phyloP scores from a whole-genome alignment of 495 filamentous ascomycete genomes.

The Podospora australis region DNA sequence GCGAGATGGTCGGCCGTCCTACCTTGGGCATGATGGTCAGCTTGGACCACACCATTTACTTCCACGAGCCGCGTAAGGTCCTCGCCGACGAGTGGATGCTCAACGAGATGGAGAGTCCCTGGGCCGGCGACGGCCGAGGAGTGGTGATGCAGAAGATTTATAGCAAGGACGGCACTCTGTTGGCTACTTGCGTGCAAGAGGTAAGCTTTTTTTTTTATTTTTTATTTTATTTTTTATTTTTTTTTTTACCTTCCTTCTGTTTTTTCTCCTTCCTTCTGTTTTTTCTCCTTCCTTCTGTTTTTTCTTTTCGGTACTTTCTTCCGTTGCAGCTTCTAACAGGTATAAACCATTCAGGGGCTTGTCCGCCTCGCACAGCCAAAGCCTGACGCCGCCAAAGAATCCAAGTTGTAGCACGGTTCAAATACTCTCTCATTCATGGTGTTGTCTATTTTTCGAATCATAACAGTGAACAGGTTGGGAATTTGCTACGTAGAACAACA shows the following conservation, averaged over 20 bases:
- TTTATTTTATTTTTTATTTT: neutral
- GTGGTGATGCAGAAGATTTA: slow-evolving; percentile 85
- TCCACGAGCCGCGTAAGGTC: slow-evolving; percentile 76
- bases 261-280: no score
- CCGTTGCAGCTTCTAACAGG: no score
- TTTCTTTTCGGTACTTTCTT: no score
- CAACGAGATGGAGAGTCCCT: slow-evolving; percentile 86
- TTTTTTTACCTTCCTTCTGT: neutral
- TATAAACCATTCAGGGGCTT: no score
- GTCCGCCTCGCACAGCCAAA: slow-evolving; percentile 18
- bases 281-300: no score
- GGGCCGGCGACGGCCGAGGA: slow-evolving; percentile 83
- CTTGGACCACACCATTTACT: slow-evolving; percentile 90
- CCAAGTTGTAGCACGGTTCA: slow-evolving; percentile 21
- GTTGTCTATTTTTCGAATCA: neutral
- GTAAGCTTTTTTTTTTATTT: slow-evolving; percentile 29
- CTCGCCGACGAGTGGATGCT: slow-evolving; percentile 92
- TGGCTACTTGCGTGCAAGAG: slow-evolving; percentile 85
- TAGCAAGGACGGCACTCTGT: slow-evolving; percentile 69
- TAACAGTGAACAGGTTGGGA: no score
- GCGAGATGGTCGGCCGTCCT: slow-evolving; percentile 36
- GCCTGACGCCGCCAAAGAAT: slow-evolving; percentile 16
- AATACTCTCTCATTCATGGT: neutral
- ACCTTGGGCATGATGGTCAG: slow-evolving; percentile 92
- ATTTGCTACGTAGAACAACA: neutral